These are phyloP conservation scores for Penicillium sp. DNA, from an alignment of 2,329 filamentous ascomycete species.

Conservation along the genomic window DNA sequence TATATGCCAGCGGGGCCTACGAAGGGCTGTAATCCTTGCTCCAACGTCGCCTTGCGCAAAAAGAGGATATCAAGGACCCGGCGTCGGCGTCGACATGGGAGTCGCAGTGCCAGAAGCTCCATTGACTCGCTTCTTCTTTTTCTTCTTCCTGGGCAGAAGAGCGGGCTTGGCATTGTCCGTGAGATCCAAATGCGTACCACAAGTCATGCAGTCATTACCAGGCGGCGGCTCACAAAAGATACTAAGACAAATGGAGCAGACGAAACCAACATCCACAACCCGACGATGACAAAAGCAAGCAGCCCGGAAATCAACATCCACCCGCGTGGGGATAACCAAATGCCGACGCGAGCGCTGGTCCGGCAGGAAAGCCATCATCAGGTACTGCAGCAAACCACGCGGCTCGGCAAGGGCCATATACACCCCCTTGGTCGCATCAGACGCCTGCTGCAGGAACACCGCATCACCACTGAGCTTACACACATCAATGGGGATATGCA, in stretches of 20 bases:
- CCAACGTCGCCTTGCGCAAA: not conserved
- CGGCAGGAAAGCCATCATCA: constrained; percentile 90
- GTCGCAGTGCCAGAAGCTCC: constrained; percentile 51
- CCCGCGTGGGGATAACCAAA: constrained; percentile 73
- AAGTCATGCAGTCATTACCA: constrained; percentile 72
- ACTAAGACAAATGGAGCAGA: constrained; percentile 93
- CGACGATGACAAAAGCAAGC: constrained; percentile 94
- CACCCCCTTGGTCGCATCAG: constrained; percentile 66
- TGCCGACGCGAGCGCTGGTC: constrained; percentile 61
- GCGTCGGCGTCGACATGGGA: constrained; percentile 55
- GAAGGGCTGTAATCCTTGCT: not conserved
- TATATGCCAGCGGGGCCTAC: not conserved
- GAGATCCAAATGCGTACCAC: constrained; percentile 73
- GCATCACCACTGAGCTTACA: constrained; percentile 79
- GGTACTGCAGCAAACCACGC: constrained; percentile 76
- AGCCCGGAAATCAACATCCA: constrained; percentile 92
- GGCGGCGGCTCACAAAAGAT: constrained; percentile 73
- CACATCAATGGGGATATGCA: constrained; percentile 87
- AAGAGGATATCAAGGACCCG: constrained; percentile 27
- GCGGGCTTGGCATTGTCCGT: constrained; percentile 70
- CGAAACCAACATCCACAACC: constrained; percentile 87
- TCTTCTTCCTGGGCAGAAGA: constrained; percentile 68
- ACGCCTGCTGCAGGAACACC: constrained; percentile 90
- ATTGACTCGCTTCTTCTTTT: constrained; percentile 64
- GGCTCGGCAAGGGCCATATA: constrained; percentile 63